Evolutionary conservation across 148 eudicot genomes (phyloP).

Genomic region (Camellia lanceoleosa): DNA sequence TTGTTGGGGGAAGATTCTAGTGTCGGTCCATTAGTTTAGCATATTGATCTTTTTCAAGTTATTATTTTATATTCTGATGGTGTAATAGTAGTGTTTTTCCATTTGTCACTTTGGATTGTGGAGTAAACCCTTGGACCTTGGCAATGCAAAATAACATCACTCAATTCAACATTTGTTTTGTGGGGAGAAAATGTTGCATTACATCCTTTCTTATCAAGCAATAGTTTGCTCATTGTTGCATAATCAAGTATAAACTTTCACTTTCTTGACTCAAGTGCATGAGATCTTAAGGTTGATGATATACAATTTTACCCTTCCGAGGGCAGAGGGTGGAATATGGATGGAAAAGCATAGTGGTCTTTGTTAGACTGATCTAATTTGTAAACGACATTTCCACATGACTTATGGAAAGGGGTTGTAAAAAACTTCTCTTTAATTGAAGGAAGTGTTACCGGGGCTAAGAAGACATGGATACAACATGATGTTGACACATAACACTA

Average conservation of each 20-base stretch:
- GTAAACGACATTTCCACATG: background rate
- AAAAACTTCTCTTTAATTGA: background rate
- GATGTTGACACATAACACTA: too few species aligned
- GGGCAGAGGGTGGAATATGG: background rate
- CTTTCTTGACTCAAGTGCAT: background rate
- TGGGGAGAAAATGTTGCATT: background rate
- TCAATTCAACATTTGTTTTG: background rate
- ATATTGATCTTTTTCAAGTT: background rate
- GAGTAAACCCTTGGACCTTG: background rate
- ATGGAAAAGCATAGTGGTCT: too few species aligned
- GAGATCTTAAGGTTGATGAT: background rate
- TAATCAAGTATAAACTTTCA: background rate
- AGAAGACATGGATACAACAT: background rate
- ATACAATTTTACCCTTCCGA: background rate
- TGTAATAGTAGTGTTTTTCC: too few species aligned
- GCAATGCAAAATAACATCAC: background rate
- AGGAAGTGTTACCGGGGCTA: background rate
- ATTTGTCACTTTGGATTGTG: background rate
- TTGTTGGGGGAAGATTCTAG: background rate
- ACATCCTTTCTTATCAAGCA: background rate
- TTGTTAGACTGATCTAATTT: background rate
- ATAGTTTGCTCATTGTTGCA: slow-evolving; percentile 1
- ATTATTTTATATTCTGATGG: background rate
- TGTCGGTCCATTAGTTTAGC: background rate
- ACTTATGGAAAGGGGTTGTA: background rate